phyloP scores from a whole-genome alignment of 306 rosid genomes.

The cucumber (Cucumis sativus) region Cucumber_9930_V3 NC_026659.2:7943501-7944000 shows the following conservation, averaged over 20 bases:
- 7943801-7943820: not conserved
- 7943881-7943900: not conserved
- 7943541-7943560: conserved; percentile 7
- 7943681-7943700: not conserved
- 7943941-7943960: too few species aligned
- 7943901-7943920: not conserved
- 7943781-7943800: not conserved
- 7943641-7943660: too few species aligned
- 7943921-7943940: conserved; percentile 15
- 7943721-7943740: not conserved
- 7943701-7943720: too few species aligned
- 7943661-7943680: not conserved
- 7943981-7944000: conserved; percentile 14
- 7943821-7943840: conserved; percentile 1
- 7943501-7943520: too few species aligned
- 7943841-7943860: not conserved
- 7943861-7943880: not conserved
- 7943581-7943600: too few species aligned
- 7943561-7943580: not conserved
- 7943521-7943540: not conserved
- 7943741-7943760: not conserved
- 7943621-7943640: too few species aligned
- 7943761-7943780: conserved; percentile 14
- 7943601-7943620: too few species aligned
- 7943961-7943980: not conserved